Evolutionary conservation across 2,329 filamentous ascomycete genomes (phyloP), one percentile per base, ranked within the genome.

Genomic region (Botrytis byssoidea): DNA sequence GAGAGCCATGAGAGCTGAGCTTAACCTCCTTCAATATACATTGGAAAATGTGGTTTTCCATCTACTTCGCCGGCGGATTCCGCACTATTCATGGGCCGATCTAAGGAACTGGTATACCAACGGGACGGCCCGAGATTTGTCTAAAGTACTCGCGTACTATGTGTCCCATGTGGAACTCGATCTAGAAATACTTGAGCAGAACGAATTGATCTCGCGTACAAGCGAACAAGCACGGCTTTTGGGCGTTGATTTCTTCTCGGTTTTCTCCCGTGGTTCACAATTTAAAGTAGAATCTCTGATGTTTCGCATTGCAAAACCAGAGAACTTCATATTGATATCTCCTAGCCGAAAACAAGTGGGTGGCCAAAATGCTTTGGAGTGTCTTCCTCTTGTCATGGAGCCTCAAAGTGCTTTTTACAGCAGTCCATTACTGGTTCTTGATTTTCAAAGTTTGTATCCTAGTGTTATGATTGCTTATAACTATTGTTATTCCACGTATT

Each of bases 391-490:
- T 20, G 96, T 99, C 59, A 98, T 99, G 95, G 96, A 99, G 80
- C 96, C 96, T 0, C 94, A 96, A 79, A 98, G 95, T 77, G 93
- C 91, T 10, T 97, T 99, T 80, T 99, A 99, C 83, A 94, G 86
- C 73, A 96, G 93, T 75, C 96, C 96, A 0, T 82, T 99, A 0
- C 81, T 99, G 5, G 96, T 99, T 0, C 86, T 99, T 10, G 96
- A 99, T 82, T 99, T 99, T 76, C 95, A 98, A 80, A 97, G 94
- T 74, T 84, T 99, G 66, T 99, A 99, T 77, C 96, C 96, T 0
- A 98, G 95, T 82, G 91, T 98, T 74, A 98, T 99, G 94, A 98
- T 99, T 80, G 96, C 96, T 0, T 98, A 99, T 85, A 99, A 99
- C 80, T 96, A 98, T 81, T 99, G 96, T 84, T 99, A 99, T 81